A percentile compares a stretch with the other conserved stretches of the same genome.
Evolutionary conservation across 2,329 filamentous ascomycete species (phyloP).

Genomic region (Fusarium ramigenum): DNA sequence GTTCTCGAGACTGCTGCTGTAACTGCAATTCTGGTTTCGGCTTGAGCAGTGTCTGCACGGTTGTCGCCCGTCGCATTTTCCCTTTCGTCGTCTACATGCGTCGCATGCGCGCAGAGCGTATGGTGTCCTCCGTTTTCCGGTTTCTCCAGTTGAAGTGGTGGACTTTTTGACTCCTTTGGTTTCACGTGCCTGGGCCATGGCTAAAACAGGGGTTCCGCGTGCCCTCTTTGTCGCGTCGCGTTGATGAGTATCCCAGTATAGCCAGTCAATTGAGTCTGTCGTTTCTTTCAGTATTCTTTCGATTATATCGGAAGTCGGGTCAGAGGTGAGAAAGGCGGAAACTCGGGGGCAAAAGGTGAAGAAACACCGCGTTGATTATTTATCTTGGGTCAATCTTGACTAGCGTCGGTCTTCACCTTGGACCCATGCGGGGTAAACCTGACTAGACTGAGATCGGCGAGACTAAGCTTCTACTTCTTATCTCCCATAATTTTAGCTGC

Average conservation of each 20-base stretch:
- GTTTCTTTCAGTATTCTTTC: fast-evolving
- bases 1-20: background rate
- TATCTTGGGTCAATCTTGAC: background rate
- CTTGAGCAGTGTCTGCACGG: constrained; percentile 12
- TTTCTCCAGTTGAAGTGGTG: background rate
- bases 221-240: background rate
- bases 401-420: background rate
- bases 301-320: background rate
- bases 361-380: background rate
- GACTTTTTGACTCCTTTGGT: constrained; percentile 4
- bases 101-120: constrained; percentile 21
- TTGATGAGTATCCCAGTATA: background rate
- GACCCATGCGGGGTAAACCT: constrained; percentile 13
- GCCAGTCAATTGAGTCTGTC: no score
- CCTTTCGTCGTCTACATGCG: constrained; percentile 17
- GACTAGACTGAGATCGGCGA: background rate
- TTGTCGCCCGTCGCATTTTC: constrained; percentile 18
- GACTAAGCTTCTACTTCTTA: background rate
- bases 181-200: constrained; percentile 14
- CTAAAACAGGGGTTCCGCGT: background rate
- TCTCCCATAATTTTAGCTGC: background rate
- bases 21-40: constrained; percentile 7
- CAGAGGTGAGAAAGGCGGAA: background rate
- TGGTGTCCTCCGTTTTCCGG: constrained; percentile 9
- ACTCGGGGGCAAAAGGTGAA: background rate